Base-by-base conservation (phyloP, 148 eudicot species). In the Camellia sinensis region DNA sequence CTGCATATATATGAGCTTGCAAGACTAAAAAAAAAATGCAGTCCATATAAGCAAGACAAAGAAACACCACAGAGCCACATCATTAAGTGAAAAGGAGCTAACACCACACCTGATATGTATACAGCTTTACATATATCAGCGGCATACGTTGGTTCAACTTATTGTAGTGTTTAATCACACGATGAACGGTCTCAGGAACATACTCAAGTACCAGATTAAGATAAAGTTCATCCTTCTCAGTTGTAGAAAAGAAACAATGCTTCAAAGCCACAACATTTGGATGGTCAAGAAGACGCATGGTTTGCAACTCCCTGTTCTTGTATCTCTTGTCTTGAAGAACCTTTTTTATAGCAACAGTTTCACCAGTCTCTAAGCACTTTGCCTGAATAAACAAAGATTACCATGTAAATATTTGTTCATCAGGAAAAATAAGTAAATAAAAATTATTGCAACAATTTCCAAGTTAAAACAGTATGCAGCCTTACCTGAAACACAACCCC, bases 311-410 rank as follows among this genome's bases (percentile, higher is more conserved):
- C 37, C 97, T 85, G 83, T 92, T 92, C 85, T 92, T 92, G 84
- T 92, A 92, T 72, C 97, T 87, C 87, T 89, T 90, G 77, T 92
- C 97, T 78, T 92, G 97, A 75, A 92, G 88, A 82, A 92, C 97
- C 88, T 92, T 92, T 83, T 92, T 92, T 52, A 92, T 92, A 21
- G 97, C 97, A 78, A 92, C 97, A 68, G 90, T 87, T 87, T 91
- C 94, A 29, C 97, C 94, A 9, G 94, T 90, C 84, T 92, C 97
- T 81, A 90, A 86, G 80, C 97, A 92, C 71, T 91, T 92, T 6
- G 94, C 94, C 94, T 91, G 67, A 46, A 82, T 8, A 68, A 80
- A 71, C 15, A 77, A 79, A 7, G 65, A 78, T 12, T 61, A 79
- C 79, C 52, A 48, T n/a, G 48, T 9, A 56, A n/a, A 57, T 29